A percentile compares a stretch with the other conserved stretches of the same genome.
These are phyloP conservation scores for Ogataea pignaliae DNA, from an alignment of 805 yeast species.

Conservation along the genomic window DNA sequence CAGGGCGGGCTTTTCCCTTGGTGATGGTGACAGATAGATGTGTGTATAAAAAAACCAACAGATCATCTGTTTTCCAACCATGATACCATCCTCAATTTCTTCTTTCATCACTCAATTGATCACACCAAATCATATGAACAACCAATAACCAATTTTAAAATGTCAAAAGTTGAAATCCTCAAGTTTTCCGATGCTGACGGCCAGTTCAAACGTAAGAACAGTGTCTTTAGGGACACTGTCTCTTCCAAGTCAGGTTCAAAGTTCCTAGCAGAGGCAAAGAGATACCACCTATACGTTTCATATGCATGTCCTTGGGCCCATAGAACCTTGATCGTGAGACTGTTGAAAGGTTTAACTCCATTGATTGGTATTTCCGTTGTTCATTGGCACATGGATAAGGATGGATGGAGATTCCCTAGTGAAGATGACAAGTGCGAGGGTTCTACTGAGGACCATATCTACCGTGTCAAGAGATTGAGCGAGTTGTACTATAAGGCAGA, in stretches of 20 bases:
- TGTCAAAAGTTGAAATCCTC: conserved; percentile 35
- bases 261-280: conserved; percentile 67
- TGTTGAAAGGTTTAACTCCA: conserved; percentile 66
- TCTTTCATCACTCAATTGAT: too few species aligned
- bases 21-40: too few species aligned
- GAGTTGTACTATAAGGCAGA: conserved; percentile 74
- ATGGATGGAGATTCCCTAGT: conserved; percentile 82
- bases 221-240: conserved; percentile 60
- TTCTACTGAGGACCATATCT: conserved; percentile 55
- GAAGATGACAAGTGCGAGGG: conserved; percentile 40
- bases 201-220: conserved; percentile 46
- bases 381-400: conserved; percentile 82
- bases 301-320: conserved; percentile 97
- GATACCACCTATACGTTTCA: conserved; percentile 87
- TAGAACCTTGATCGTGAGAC: conserved; percentile 68
- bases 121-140: too few species aligned
- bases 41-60: too few species aligned
- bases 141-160: too few species aligned
- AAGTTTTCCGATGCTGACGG: conserved; percentile 51
- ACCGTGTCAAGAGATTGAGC: conserved; percentile 55
- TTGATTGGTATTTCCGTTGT: conserved; percentile 71
- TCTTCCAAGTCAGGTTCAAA: conserved; percentile 52
- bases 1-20: too few species aligned
- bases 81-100: too few species aligned
- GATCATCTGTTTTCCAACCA: too few species aligned